Conservation (phyloP, 192 early-diverging fungal species). For the Coemansia sp. region DNA sequence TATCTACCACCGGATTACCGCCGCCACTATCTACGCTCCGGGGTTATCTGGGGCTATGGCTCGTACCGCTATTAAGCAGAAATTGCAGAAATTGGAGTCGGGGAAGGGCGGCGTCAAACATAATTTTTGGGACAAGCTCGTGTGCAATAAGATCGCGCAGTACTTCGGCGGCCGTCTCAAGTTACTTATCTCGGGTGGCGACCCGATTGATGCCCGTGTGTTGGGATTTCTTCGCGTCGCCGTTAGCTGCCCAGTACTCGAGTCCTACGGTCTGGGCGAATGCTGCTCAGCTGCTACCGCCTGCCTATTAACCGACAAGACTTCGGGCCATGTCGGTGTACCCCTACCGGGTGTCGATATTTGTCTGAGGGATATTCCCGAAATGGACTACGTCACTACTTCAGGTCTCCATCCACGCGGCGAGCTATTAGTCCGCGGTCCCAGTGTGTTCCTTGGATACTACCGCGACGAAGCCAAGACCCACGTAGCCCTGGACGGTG, state of each 20-base stretch:
- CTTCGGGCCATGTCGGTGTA: conserved; percentile 71
- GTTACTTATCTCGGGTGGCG: conserved; percentile 64
- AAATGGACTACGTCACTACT: conserved; percentile 78
- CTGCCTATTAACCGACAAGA: conserved; percentile 36
- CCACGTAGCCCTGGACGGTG: conserved; percentile 73
- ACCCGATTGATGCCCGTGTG: conserved; percentile 64
- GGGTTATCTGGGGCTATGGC: conserved; percentile 65
- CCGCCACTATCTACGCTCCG: conserved; percentile 57
- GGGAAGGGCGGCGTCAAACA: conserved; percentile 63
- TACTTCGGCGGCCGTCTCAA: conserved; percentile 73
- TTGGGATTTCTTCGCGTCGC: conserved; percentile 66
- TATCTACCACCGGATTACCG: conserved; percentile 77
- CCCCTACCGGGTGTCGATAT: conserved; percentile 77
- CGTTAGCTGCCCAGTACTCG: conserved; percentile 60
- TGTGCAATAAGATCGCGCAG: conserved; percentile 79
- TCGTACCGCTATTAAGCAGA: conserved; percentile 62
- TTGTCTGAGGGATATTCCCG: conserved; percentile 84
- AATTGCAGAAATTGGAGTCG: conserved; percentile 58
- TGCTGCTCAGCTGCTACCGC: conserved; percentile 28
- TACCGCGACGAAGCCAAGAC: conserved; percentile 82
- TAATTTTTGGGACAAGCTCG: conserved; percentile 77
- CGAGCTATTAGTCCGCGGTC: conserved; percentile 85
- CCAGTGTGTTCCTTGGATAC: conserved; percentile 74
- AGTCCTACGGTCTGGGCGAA: conserved; percentile 57
- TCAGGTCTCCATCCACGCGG: conserved; percentile 82